Percentiles rank a stretch among this genome's conserved stretches.
Conservation (phyloP, 257 asterid species). For the Nicotiana knightiana region DNA sequence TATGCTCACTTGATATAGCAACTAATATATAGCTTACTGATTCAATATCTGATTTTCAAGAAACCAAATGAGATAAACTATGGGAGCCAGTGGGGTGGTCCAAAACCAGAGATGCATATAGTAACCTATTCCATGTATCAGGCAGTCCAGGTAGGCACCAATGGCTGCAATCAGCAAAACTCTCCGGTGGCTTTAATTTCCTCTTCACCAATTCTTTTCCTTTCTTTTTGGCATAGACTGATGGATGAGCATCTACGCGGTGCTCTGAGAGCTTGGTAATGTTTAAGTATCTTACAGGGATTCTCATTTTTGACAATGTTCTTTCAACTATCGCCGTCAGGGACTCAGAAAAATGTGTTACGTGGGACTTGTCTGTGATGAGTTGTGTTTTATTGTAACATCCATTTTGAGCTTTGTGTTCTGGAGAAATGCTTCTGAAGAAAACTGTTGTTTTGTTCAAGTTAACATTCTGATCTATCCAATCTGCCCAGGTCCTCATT, state of each 20-base stretch:
- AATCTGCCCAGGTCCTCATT: conserved; percentile 17
- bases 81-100: conserved; percentile 3
- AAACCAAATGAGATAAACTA: not conserved
- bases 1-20: not conserved
- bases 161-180: conserved; percentile 17
- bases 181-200: conserved; percentile 7
- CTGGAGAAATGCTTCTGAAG: conserved; percentile 18
- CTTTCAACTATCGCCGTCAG: conserved; percentile 1
- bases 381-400: conserved; percentile 17
- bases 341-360: conserved; percentile 1
- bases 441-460: conserved; percentile 13
- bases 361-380: not conserved
- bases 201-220: conserved; percentile 1
- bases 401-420: conserved; percentile 7
- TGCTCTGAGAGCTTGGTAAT: conserved; percentile 19
- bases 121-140: conserved; percentile 23
- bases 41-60: not conserved
- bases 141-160: conserved; percentile 26
- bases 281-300: conserved; percentile 11
- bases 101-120: conserved; percentile 15
- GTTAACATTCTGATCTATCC: conserved; percentile 14
- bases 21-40: not conserved
- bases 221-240: conserved; percentile 11
- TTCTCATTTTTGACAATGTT: conserved; percentile 7
- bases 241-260: conserved; percentile 18